Conservation (phyloP, 331 rosid species). For the Pyrus hybrid region DNA sequence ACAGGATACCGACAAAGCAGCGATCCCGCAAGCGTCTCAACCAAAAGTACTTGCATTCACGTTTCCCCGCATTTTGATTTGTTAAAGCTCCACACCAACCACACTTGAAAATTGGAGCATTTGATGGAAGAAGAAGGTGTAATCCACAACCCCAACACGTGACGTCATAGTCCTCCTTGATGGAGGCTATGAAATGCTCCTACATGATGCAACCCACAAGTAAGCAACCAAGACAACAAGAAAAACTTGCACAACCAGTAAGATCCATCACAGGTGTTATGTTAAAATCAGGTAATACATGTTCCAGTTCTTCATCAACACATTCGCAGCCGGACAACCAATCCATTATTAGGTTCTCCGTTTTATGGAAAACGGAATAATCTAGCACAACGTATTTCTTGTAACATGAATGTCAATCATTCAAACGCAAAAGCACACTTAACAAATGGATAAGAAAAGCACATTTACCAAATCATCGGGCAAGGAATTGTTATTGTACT, state of each 20-base stretch:
- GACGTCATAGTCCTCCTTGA: constrained; percentile 40
- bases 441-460: background rate
- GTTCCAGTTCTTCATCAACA: background rate
- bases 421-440: background rate
- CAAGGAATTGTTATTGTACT: background rate
- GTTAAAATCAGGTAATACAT: background rate
- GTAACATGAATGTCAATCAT: background rate
- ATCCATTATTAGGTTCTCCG: background rate
- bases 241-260: background rate
- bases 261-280: background rate
- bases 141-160: constrained; percentile 94
- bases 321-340: background rate
- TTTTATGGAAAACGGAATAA: background rate
- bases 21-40: constrained; percentile 69
- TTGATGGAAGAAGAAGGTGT: constrained; percentile 51
- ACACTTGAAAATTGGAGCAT: constrained; percentile 62
- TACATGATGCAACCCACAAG: constrained; percentile 31
- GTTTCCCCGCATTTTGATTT: constrained; percentile 38
- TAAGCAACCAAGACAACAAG: constrained; percentile 16
- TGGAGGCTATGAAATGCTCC: constrained; percentile 43
- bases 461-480: background rate
- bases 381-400: background rate
- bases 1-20: constrained; percentile 48
- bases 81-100: constrained; percentile 98
- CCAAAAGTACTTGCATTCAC: constrained; percentile 31